Evolutionary conservation across 2,329 filamentous ascomycete genomes (phyloP), one percentile per base, ranked within the genome.

Genomic region (Pyrenochaeta sp.): DNA sequence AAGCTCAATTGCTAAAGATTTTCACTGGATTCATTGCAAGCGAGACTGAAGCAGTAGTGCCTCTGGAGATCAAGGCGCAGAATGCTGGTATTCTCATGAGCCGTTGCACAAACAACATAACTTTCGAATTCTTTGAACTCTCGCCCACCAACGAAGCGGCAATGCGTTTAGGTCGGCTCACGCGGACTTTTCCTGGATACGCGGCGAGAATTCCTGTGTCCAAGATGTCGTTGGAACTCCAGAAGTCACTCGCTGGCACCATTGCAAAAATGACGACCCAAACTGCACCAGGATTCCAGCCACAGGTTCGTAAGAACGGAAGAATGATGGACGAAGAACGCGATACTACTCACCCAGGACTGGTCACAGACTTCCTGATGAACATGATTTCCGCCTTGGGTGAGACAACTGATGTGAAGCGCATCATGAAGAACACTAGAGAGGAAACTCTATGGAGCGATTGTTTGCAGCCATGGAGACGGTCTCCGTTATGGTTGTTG

Each of bases 401-500:
- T 0, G 45, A 57, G 2, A 49, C 64, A 0, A 49, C 57, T 9
- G 45, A 55, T 11, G 37, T 47, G 1, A 12, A 43, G 0, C 69
- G 73, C 0, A 75, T 87, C n/a, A 71, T 57, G 37, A 87, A 87
- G 52, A 74, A 81, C 27, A 83, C 81, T 0, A 79, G 82, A 1
- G 83, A 87, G 33, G 84, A 87, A 12, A 77, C 85, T 1, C 50
- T 83, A 9, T 85, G 80, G 77, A 50, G 58, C 0, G 41, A 77
- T 1, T 59, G 54, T 12, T 54, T 54, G 1, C 36, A 46, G 1
- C 81, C 81, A 0, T 87, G 84, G 84, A 72, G 79, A 10, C 69
- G 81, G 39, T 86, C 83, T 11, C 74, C 84, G 0, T 52, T 82
- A 0, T 88, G 84, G 84, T 72, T 87, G 0, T 71, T 86, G 0